Evolutionary conservation across 192 early-diverging fungal species (phyloP), one percentile per base, ranked within the genome.

Genomic region (Coemansia sp.): DNA sequence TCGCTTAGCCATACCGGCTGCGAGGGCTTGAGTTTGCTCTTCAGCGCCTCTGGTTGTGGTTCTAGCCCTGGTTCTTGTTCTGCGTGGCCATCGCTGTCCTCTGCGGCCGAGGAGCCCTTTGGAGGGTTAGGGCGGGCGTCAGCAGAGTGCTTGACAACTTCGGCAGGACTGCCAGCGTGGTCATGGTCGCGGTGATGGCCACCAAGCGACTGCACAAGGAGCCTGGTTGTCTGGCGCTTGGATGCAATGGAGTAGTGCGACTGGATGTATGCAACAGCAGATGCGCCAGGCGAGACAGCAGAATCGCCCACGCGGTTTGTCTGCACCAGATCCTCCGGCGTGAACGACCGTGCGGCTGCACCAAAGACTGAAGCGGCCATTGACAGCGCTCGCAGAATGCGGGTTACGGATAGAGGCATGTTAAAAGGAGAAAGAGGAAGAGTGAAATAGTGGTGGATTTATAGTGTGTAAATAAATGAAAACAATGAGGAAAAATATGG

Each of bases 271-370:
- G 89, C 84, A 2, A 87, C 80, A 15, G 68, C 67, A 0, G 65
- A 41, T 40, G 85, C 86, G 48, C 77, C 78, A 43, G 87, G 87
- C 11, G 88, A 86, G 40, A 88, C 66, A 2, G 80, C 72, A 12
- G 66, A 32, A 18, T 85, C 84, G 8, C 87, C 70, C n/a, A 78
- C 77, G 42, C 88, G 87, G 40, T 84, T 83, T 55, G 90, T 85
- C 48, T 86, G 76, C 43, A 91, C 88, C 26, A 93, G 85, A 60
- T 84, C 85, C 69, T 87, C 71, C 5, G 89, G 86, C 54, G 83
- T 84, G 43, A 90, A 85, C 19, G 63, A 54, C n/a, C 72, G 68
- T 15, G 78, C 79, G 36, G 73, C 47, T 5, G 66, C 67, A 58
- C 67, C 71, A 11, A 78, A 39, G 11, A 55, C 76, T 16, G 69